These are phyloP conservation scores for Boletus bicolor DNA, from an alignment of 768 basidiomycete genomes.

Conservation along the genomic window DNA sequence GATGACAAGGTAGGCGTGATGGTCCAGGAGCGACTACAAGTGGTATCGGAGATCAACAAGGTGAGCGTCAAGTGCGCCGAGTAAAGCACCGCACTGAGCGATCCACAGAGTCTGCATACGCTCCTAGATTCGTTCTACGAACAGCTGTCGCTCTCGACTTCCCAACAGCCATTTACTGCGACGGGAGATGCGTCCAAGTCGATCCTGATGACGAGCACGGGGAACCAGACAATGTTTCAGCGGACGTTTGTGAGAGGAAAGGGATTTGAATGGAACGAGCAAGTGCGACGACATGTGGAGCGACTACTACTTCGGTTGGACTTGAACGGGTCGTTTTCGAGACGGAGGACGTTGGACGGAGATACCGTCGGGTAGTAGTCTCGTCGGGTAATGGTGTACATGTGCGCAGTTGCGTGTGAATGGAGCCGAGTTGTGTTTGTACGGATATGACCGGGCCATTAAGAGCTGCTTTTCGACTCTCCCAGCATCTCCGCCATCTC, in stretches of 20 bases:
- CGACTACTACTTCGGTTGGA: conserved; percentile 78
- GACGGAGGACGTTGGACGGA: conserved; percentile 28
- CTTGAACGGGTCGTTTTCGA: conserved; percentile 77
- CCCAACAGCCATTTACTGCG: conserved; percentile 64
- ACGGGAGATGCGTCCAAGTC: conserved; percentile 73
- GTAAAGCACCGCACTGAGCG: neutral
- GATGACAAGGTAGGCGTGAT: conserved; percentile 61
- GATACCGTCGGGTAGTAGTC: neutral
- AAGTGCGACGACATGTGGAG: conserved; percentile 78
- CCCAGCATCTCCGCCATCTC: conserved; percentile 61
- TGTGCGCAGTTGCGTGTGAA: neutral
- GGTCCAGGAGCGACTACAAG: conserved; percentile 65
- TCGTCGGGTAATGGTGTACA: neutral
- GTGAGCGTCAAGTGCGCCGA: conserved; percentile 35
- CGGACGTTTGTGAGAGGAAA: conserved; percentile 51
- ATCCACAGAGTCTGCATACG: conserved; percentile 58
- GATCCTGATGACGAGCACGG: conserved; percentile 54
- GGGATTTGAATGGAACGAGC: conserved; percentile 56
- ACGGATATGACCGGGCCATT: conserved; percentile 30
- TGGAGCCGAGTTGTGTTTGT: neutral
- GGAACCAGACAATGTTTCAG: conserved; percentile 44
- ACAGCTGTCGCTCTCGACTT: conserved; percentile 70
- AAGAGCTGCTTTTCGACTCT: conserved; percentile 42
- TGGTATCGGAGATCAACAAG: conserved; percentile 77
- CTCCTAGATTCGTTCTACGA: conserved; percentile 78